Percentiles rank a stretch among this genome's conserved stretches.
Conservation (phyloP, 169 alveolate genomes). For the Plasmodium blacklocki region DNA sequence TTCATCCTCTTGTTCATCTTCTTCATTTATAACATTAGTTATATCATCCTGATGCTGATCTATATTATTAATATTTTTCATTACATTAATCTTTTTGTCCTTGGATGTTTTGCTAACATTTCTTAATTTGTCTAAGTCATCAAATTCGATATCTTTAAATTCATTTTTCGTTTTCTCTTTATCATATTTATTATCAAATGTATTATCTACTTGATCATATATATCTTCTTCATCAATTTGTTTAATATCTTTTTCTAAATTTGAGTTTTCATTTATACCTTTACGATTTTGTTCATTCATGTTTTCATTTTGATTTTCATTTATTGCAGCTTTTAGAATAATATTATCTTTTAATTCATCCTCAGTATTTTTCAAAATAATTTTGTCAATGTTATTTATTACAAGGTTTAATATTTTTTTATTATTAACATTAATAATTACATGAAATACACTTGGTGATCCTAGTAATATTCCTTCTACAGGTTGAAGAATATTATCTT, state of each 20-base stretch:
- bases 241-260: slow-evolving; percentile 7
- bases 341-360: slow-evolving; percentile 18
- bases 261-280: neutral
- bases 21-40: neutral
- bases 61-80: slow-evolving; percentile 10
- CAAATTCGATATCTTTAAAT: slow-evolving; percentile 1
- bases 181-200: neutral
- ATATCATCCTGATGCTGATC: slow-evolving; percentile 8
- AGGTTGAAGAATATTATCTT: slow-evolving; percentile 58
- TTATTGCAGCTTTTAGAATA: slow-evolving; percentile 31
- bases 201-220: neutral
- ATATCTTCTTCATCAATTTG: neutral
- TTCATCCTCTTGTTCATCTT: slow-evolving; percentile 12
- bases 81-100: neutral
- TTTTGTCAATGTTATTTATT: slow-evolving; percentile 17
- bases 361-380: slow-evolving; percentile 10
- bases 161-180: neutral
- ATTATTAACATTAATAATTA: slow-evolving; percentile 67
- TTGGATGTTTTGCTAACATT: slow-evolving; percentile 3
- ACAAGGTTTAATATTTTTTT: slow-evolving; percentile 48
- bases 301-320: neutral
- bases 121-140: slow-evolving; percentile 36
- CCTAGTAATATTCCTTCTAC: slow-evolving; percentile 79
- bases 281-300: neutral
- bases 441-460: slow-evolving; percentile 79